A percentile compares a stretch with the other conserved stretches of the same genome.
Conservation (phyloP, 176 grass and related monocot species). For the Musa beccarii region DNA sequence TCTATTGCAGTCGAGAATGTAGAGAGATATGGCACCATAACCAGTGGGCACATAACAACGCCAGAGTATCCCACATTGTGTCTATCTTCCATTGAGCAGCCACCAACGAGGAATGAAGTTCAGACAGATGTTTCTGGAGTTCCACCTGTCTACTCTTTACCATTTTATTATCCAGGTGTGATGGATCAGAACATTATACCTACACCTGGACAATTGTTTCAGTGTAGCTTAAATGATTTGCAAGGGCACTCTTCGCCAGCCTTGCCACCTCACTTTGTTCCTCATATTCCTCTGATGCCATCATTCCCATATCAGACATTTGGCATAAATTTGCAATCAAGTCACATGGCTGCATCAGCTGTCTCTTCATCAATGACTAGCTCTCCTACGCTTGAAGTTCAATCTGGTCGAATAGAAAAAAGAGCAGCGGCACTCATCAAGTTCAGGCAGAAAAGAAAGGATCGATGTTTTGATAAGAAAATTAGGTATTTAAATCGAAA, state of each 20-base stretch:
- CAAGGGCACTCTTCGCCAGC: constrained; percentile 33
- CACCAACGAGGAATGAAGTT: constrained; percentile 26
- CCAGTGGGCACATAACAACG: constrained; percentile 32
- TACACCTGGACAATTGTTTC: constrained; percentile 50
- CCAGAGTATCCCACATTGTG: constrained; percentile 37
- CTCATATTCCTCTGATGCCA: constrained; percentile 40
- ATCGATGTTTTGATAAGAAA: constrained; percentile 93
- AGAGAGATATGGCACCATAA: constrained; percentile 23
- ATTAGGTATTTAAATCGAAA: constrained; percentile 86
- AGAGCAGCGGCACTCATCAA: constrained; percentile 82
- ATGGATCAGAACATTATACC: constrained; percentile 39
- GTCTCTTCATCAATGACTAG: constrained; percentile 38
- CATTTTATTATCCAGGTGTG: constrained; percentile 75
- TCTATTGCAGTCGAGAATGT: constrained; percentile 21
- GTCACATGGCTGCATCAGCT: constrained; percentile 38
- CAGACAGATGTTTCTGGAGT: constrained; percentile 33
- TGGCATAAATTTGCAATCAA: constrained; percentile 45
- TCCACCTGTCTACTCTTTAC: constrained; percentile 45
- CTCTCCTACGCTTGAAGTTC: constrained; percentile 37
- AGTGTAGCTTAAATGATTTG: constrained; percentile 40
- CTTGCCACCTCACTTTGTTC: constrained; percentile 53
- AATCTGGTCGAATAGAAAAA: constrained; percentile 39
- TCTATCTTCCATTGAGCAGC: constrained; percentile 41
- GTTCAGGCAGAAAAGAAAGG: constrained; percentile 87
- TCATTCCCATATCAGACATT: constrained; percentile 53